Evolutionary conservation across 2,329 filamentous ascomycete species (phyloP), one percentile per base, ranked within the genome.

Genomic region (Exophiala calicioides): DNA sequence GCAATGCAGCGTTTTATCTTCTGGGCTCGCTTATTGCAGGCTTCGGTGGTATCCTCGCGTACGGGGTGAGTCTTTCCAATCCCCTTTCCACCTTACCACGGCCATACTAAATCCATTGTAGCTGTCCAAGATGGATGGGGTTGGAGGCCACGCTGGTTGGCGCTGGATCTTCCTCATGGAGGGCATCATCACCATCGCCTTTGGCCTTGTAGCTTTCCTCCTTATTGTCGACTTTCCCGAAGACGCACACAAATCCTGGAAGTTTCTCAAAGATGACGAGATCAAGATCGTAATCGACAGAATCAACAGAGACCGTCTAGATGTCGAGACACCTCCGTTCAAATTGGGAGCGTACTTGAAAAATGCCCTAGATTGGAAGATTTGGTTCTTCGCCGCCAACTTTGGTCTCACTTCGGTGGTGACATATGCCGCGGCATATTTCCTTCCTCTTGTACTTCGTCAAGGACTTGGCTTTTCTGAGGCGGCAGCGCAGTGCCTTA

Each of bases 371-470:
- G 77, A 80, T 50, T 58, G 68, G 44, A 80, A 81, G 58, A 69
- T 80, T 45, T 80, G 78, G 76, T 72, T 64, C 3, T 80, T 77
- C 45, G 78, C 74, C 1, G 50, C 71, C 54, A 71, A 79, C 42
- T 79, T 77, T 42, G 23, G 51, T 23, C 31, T 54, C 10, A 79
- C 80, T 3, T 90, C 86, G 0, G 86, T 85, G 9, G 79, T 87
- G 38, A 78, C 78, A 15, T 93, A 93, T 62, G 81, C 86, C 0
- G 77, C 93, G 6, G 85, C 86, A 2, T 91, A 87, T 65, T 90
- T 90, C 62, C 69, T 91, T 4, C 87, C 88, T 5, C 80, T 90
- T 60, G 86, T 93, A 57, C 80, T 94, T 3, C 62, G 64, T 5
- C 56, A 68, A 18, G 76, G 77, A n/a, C 79, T 90, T 72, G 77